Percentiles rank a stretch among this genome's conserved stretches.
These are phyloP conservation scores for Aspergillus sclerotiicarbonarius DNA, from an alignment of 495 filamentous ascomycete species.

Conservation along the genomic window DNA sequence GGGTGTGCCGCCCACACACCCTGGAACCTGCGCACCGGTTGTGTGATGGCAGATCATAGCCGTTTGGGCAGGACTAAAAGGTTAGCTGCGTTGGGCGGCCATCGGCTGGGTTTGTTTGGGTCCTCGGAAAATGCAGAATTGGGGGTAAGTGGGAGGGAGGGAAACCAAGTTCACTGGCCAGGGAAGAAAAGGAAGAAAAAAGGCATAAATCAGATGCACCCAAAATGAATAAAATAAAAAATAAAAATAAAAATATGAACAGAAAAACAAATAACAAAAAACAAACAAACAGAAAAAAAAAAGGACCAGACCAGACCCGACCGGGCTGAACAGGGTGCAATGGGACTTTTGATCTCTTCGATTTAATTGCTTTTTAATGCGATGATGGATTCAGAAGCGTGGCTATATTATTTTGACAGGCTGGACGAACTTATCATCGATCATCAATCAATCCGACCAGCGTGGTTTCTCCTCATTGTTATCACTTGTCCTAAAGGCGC, in stretches of 20 bases:
- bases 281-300: neutral
- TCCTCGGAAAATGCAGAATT: neutral
- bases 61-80: conserved; percentile 13
- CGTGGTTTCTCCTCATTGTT: neutral
- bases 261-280: neutral
- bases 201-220: neutral
- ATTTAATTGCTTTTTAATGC: neutral
- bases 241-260: neutral
- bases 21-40: neutral
- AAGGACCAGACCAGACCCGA: neutral
- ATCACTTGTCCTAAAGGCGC: neutral
- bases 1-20: neutral
- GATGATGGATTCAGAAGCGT: neutral
- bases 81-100: conserved; percentile 8
- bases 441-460: neutral
- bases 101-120: neutral
- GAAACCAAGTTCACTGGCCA: neutral
- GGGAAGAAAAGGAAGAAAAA: neutral
- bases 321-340: no score
- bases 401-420: neutral
- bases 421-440: neutral
- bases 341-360: no score
- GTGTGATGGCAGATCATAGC: conserved; percentile 25
- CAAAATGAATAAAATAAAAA: neutral
- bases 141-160: neutral